Base-by-base conservation (phyloP, 768 basidiomycete genomes). In the Serendipita sp. region DNA sequence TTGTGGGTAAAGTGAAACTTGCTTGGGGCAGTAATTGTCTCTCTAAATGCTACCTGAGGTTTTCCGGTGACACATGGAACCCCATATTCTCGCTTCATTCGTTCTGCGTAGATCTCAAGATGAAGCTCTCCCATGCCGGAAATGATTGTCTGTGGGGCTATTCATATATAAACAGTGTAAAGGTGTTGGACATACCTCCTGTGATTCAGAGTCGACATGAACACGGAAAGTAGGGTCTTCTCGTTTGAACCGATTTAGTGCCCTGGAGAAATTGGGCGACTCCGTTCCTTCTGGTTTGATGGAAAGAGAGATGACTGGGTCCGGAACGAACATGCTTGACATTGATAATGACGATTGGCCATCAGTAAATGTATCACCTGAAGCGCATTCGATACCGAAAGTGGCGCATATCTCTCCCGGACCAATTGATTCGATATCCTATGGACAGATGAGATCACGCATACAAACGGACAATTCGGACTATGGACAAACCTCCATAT, bases 71-170 rank as follows among this genome's bases (percentile, higher is more conserved):
- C 80, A 71, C 92, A 96, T 47, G 90, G 85, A 18, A 92, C 90
- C 64, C 89, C 89, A 75, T 99, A 99, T 75, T 99, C 96, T 63
- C 96, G 89, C 70, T 85, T 86, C 93, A 99, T 97, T 45, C 96
- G 91, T 73, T 99, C 96, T 66, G 97, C 93, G 76, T 99, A 98
- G 71, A 99, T 95, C 72, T 99, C 96, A 28, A 99, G 82, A 73
- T 99, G 96, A 16, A 99, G 83, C 74, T 99, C 96, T 30, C 96
- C 96, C 96, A 99, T 99, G 23, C 96, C 96, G 35, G 94, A 97
- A 68, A 99, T 97, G 74, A 99, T 98, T 15, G 95, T 98, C 90
- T 93, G 41, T 7, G 13, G 41, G 41, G 13, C 41, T 13, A 68
- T 16, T 46, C 18, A 30, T 64, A 47, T 30, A 47, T 8, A 18